Evolutionary conservation across 139 green algal species (phyloP).

Genomic region (Volvox africanus): DNA sequence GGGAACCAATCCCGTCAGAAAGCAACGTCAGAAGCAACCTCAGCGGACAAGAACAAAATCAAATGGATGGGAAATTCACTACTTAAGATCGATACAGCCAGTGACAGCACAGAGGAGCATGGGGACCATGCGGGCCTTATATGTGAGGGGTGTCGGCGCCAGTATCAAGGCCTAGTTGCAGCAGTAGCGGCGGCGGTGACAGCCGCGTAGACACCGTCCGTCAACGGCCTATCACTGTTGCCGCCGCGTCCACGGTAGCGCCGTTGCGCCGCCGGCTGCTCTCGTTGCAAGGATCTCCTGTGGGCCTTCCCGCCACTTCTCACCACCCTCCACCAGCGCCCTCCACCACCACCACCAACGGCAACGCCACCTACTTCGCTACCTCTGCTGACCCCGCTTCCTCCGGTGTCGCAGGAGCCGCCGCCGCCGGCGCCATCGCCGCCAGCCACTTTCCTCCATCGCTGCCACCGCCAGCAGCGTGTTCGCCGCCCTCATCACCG

Average conservation of each 20-base stretch:
- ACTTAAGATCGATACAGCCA: too few species aligned
- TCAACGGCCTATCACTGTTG: background rate
- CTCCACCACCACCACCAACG: background rate
- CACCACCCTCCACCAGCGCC: background rate
- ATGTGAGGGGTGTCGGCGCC: too few species aligned
- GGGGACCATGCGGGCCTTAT: too few species aligned
- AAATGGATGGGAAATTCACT: too few species aligned
- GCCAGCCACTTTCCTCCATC: background rate
- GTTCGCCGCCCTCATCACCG: background rate
- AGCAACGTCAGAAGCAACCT: too few species aligned
- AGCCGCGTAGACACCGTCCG: background rate
- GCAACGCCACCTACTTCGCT: background rate
- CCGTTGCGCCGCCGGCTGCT: background rate
- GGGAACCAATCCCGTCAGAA: too few species aligned
- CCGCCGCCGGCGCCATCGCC: background rate
- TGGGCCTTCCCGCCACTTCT: background rate
- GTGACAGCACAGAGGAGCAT: too few species aligned
- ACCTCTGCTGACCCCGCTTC: too few species aligned
- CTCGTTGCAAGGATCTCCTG: background rate
- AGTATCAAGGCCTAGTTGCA: too few species aligned
- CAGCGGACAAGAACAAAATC: too few species aligned
- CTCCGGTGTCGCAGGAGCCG: too few species aligned
- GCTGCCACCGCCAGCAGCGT: background rate
- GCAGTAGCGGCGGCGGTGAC: too few species aligned
- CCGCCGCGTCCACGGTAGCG: constrained; percentile 12